A percentile compares a stretch with the other conserved stretches of the same genome.
Evolutionary conservation across 1,284 basidiomycete species (phyloP).

Genomic region (Anthracocystis walkeri): DNA sequence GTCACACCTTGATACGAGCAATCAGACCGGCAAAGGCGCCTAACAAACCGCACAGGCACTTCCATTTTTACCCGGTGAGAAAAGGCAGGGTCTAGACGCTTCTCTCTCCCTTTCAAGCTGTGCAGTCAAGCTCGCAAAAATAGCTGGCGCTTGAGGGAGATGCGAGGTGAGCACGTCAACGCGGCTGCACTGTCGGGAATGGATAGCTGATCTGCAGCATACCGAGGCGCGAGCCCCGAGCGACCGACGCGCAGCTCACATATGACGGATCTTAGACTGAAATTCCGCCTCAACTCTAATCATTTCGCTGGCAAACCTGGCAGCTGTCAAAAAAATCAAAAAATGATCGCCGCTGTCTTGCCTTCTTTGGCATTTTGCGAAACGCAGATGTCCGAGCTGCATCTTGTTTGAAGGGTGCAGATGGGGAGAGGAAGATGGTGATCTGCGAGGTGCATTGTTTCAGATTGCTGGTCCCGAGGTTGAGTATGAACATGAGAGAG

Average conservation of each 20-base stretch:
- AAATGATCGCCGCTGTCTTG: not conserved
- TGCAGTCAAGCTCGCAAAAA: too few relatives aligned
- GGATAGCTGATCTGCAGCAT: not conserved
- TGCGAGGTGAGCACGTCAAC: too few relatives aligned
- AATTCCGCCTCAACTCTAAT: not conserved
- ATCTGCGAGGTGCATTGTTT: conserved; percentile 32
- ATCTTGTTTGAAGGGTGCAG: not conserved
- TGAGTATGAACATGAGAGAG: not conserved
- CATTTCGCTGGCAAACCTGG: not conserved
- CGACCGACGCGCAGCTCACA: conserved; percentile 47
- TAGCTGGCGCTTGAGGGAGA: too few relatives aligned
- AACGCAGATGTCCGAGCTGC: conserved; percentile 24
- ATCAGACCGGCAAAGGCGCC: too few relatives aligned
- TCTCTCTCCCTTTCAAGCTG: too few relatives aligned
- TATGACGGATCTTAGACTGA: conserved; percentile 7
- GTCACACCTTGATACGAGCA: too few relatives aligned
- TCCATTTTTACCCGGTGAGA: too few relatives aligned
- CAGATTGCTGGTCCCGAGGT: conserved; percentile 7
- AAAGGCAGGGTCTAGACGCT: too few relatives aligned
- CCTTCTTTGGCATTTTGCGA: too few relatives aligned
- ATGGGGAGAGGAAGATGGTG: not conserved
- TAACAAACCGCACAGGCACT: too few relatives aligned
- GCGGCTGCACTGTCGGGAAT: too few relatives aligned
- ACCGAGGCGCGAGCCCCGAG: conserved; percentile 39
- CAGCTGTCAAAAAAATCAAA: conserved; percentile 32